phyloP scores from a whole-genome alignment of 345 rosid species.

The Moricandia arvensis region DNA sequence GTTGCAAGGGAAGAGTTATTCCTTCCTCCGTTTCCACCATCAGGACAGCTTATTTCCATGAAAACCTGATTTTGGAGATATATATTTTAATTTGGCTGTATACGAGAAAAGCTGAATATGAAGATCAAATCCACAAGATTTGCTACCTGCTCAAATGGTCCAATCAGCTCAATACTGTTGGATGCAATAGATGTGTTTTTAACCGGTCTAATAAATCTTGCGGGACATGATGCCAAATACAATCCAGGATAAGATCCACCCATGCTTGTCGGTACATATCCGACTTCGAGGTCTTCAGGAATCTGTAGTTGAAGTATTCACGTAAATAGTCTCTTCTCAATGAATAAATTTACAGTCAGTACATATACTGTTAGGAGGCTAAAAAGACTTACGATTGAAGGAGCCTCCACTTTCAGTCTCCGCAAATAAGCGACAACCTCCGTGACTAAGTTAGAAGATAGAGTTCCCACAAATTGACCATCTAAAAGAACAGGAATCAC shows the following conservation, averaged over 20 bases:
- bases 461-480: slow-evolving; percentile 80
- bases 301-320: slow-evolving; percentile 52
- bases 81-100: slow-evolving; percentile 19
- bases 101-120: slow-evolving; percentile 3
- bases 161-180: slow-evolving; percentile 67
- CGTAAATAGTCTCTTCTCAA: neutral
- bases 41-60: slow-evolving; percentile 97
- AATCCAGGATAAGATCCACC: slow-evolving; percentile 94
- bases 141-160: slow-evolving; percentile 96
- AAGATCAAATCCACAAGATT: slow-evolving; percentile 2
- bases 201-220: slow-evolving; percentile 89
- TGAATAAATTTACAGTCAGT: neutral
- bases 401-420: slow-evolving; percentile 72
- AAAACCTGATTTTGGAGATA: slow-evolving; percentile 54
- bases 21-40: slow-evolving; percentile 95
- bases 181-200: slow-evolving; percentile 56
- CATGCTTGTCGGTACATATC: slow-evolving; percentile 86
- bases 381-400: slow-evolving; percentile 61
- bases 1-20: slow-evolving; percentile 65
- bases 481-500: slow-evolving; percentile 80
- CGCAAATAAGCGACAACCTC: slow-evolving; percentile 73
- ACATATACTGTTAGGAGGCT: slow-evolving; percentile 10
- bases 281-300: slow-evolving; percentile 92
- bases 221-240: slow-evolving; percentile 77
- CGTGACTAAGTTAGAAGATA: slow-evolving; percentile 55